Evolutionary conservation across 768 basidiomycete species (phyloP).

Genomic region (Tephrocybe sp.): DNA sequence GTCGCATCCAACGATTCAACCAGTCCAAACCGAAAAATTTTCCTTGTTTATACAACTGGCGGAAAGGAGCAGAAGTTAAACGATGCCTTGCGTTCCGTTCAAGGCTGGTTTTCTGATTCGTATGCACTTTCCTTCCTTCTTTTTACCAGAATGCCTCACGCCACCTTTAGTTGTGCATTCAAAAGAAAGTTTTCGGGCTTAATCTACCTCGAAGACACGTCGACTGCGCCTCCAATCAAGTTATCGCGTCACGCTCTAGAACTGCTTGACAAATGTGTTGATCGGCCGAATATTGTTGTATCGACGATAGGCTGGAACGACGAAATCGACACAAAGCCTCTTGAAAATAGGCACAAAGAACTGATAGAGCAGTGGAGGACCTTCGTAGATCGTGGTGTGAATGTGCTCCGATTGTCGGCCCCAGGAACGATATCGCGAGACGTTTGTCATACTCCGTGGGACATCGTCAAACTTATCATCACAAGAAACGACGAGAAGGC

Average conservation of each 20-base stretch:
- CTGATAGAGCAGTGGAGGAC: slow-evolving; percentile 12
- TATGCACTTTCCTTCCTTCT: slow-evolving; percentile 3
- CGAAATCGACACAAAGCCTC: not conserved
- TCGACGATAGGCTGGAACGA: slow-evolving; percentile 13
- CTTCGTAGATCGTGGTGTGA: slow-evolving; percentile 14
- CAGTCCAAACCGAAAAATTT: slow-evolving; percentile 6
- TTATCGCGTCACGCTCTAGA: slow-evolving; percentile 4
- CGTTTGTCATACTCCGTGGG: slow-evolving; percentile 9
- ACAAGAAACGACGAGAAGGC: slow-evolving; percentile 7
- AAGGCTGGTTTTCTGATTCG: slow-evolving; percentile 13
- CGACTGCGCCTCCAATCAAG: slow-evolving; percentile 1
- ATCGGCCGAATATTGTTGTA: slow-evolving; percentile 6
- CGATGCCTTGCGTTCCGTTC: slow-evolving; percentile 6
- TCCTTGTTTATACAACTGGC: slow-evolving; percentile 9
- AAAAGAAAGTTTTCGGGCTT: slow-evolving; percentile 13
- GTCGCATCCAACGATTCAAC: not conserved
- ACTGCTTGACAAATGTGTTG: slow-evolving; percentile 9
- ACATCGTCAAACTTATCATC: slow-evolving; percentile 10
- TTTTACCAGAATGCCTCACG: not conserved
- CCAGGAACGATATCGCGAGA: slow-evolving; percentile 6
- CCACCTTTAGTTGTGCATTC: not conserved
- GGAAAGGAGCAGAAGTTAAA: slow-evolving; percentile 9
- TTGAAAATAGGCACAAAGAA: slow-evolving; percentile 10
- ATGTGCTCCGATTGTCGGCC: slow-evolving; percentile 9
- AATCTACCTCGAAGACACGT: slow-evolving; percentile 11